Conservation (phyloP, 2,329 filamentous ascomycete genomes). For the Thielaviopsis euricoi region DNA sequence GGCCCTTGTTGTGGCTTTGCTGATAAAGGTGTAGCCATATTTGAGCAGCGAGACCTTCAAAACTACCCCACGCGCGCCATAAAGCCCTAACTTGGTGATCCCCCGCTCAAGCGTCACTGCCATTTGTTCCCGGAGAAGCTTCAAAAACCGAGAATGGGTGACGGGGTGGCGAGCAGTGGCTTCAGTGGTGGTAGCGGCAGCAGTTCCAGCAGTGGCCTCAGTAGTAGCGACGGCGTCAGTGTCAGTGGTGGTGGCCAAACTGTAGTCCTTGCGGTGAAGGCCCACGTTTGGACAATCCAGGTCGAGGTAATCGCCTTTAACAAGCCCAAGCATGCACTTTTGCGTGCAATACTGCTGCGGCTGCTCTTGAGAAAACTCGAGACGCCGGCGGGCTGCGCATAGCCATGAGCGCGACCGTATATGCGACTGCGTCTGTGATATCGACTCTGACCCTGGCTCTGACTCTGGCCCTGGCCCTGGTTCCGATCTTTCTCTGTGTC, state of each 20-base stretch:
- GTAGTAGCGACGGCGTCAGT: too few relatives aligned
- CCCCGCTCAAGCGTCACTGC: background rate
- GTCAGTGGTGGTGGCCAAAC: too few relatives aligned
- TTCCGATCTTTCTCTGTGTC: too few relatives aligned
- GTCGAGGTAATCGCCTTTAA: background rate
- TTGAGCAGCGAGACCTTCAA: slow-evolving; percentile 1
- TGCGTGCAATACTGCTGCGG: background rate
- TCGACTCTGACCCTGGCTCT: too few relatives aligned
- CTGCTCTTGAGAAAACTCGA: too few relatives aligned
- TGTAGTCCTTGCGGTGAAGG: background rate
- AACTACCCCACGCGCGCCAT: background rate
- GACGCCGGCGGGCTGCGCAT: too few relatives aligned
- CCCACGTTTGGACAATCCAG: background rate
- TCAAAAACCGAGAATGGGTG: background rate
- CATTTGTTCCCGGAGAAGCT: background rate
- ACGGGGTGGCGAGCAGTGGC: background rate
- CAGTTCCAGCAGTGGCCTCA: background rate
- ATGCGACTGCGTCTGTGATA: too few relatives aligned
- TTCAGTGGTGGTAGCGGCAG: too few relatives aligned
- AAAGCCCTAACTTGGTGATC: background rate
- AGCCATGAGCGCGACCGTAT: too few relatives aligned
- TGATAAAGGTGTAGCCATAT: slow-evolving; percentile 7
- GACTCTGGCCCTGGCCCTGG: too few relatives aligned
- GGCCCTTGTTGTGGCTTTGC: too few relatives aligned
- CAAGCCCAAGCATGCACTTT: slow-evolving; percentile 3